Evolutionary conservation across 805 yeast genomes (phyloP).

Genomic region (Spathaspora gorwiae): DNA sequence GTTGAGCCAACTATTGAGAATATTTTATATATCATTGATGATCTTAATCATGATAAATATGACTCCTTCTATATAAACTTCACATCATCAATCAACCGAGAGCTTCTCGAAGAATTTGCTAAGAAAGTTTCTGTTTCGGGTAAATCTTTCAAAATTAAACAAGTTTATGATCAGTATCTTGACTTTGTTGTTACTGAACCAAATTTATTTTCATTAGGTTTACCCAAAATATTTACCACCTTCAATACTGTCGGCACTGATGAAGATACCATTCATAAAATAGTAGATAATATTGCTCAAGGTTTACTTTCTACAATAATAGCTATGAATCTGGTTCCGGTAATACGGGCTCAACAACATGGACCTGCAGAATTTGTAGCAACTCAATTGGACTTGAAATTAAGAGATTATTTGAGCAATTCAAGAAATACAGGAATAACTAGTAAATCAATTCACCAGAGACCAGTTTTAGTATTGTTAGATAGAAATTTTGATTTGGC

Average conservation of each 20-base stretch:
- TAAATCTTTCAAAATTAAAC: slow-evolving; percentile 68
- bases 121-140: slow-evolving; percentile 71
- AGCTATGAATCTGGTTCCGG: slow-evolving; percentile 77
- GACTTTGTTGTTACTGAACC: slow-evolving; percentile 93
- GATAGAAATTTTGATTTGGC: slow-evolving; percentile 90
- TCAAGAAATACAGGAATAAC: slow-evolving; percentile 30
- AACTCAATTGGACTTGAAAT: slow-evolving; percentile 72
- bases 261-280: slow-evolving; percentile 66
- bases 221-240: slow-evolving; percentile 58
- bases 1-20: slow-evolving; percentile 83
- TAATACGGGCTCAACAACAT: slow-evolving; percentile 84
- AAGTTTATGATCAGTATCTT: slow-evolving; percentile 90
- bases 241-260: slow-evolving; percentile 68
- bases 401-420: slow-evolving; percentile 83
- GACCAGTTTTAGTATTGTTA: slow-evolving; percentile 74
- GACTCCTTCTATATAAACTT: slow-evolving; percentile 81
- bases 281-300: slow-evolving; percentile 68
- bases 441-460: slow-evolving; percentile 34
- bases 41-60: slow-evolving; percentile 70
- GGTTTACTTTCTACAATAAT: slow-evolving; percentile 79
- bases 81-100: slow-evolving; percentile 73
- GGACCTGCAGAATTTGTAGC: slow-evolving; percentile 97
- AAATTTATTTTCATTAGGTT: slow-evolving; percentile 75
- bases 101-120: slow-evolving; percentile 83
- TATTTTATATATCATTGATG: slow-evolving; percentile 62